Base-by-base conservation (phyloP, 192 early-diverging fungal species). In the Dissophora globulifera region DNA sequence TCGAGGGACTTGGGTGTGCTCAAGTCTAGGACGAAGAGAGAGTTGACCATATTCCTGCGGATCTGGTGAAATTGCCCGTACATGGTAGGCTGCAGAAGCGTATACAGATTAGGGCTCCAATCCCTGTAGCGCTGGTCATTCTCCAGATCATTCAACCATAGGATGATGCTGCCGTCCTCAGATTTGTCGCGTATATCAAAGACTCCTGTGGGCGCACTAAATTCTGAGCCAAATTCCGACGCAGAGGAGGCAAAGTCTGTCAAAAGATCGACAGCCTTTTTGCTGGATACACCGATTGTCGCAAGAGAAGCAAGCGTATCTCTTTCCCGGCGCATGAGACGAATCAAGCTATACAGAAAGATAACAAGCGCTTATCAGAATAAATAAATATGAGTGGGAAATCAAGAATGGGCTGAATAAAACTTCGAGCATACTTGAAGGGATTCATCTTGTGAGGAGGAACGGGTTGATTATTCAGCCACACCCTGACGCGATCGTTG, bases 131-230 rank as follows among this genome's bases (percentile, higher is more conserved):
- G 83, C 0, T 58, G 45, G 63, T 99, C 97, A 17, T 82, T 90
- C 62, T 94, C 95, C 20, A 99, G 78, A 76, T 99, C 92, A 72
- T 98, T 99, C 75, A 90, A 83, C 97, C 97, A 99, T 22, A 92
- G 53, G 16, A 94, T 72, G 2, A 82, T 31, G 42, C 86, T 84
- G 23, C 79, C 58, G 17, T 85, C 64, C 10, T 69, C 56, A 10
- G 82, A 78, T 7, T 57, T 74, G 54, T 92, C 88, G 31, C 95
- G 93, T 27, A 94, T 89, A 68, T 98, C 95, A 75, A 93, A 96
- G 1, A 86, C 65, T 7, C 74, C 80, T 16, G 74, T 67, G 19
- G 80, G 47, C 1, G 62, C 31, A 2, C 42, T 52, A 20, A 69
- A 17, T 26, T 70, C 75, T 11, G 64, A 41, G 23, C 50, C 60